Conservation (phyloP, 768 basidiomycete genomes). For the Fomitopsis serialis region DNA sequence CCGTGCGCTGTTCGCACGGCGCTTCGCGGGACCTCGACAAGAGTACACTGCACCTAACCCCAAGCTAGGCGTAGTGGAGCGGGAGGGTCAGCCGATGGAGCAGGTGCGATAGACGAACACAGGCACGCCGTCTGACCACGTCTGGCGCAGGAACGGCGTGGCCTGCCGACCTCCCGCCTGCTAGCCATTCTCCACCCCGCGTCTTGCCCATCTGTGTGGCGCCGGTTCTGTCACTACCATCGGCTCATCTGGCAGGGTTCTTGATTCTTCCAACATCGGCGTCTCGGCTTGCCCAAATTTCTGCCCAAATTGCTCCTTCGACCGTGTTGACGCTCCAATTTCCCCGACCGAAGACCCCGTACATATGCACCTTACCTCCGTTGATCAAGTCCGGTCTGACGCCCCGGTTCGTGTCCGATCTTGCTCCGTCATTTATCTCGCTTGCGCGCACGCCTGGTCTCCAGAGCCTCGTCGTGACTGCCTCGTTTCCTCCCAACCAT, state of each 20-base stretch:
- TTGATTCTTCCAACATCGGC: too few species aligned
- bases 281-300: too few species aligned
- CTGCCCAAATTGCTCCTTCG: too few species aligned
- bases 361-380: too few species aligned
- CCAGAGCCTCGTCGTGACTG: neutral
- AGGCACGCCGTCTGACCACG: neutral
- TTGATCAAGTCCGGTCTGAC: too few species aligned
- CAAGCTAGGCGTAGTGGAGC: neutral
- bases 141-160: neutral
- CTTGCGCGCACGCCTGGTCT: neutral
- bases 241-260: too few species aligned
- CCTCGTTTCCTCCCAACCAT: neutral
- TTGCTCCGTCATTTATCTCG: neutral
- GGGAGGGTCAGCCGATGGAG: neutral
- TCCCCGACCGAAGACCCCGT: too few species aligned
- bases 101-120: neutral
- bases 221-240: too few species aligned
- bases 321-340: too few species aligned
- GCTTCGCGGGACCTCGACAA: neutral
- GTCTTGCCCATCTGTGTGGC: neutral
- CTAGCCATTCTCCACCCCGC: neutral
- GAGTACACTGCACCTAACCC: neutral
- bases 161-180: neutral
- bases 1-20: neutral
- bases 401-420: too few species aligned